phyloP scores from a whole-genome alignment of 2,329 filamentous ascomycete species.

The Penicillium occitanis region DNA sequence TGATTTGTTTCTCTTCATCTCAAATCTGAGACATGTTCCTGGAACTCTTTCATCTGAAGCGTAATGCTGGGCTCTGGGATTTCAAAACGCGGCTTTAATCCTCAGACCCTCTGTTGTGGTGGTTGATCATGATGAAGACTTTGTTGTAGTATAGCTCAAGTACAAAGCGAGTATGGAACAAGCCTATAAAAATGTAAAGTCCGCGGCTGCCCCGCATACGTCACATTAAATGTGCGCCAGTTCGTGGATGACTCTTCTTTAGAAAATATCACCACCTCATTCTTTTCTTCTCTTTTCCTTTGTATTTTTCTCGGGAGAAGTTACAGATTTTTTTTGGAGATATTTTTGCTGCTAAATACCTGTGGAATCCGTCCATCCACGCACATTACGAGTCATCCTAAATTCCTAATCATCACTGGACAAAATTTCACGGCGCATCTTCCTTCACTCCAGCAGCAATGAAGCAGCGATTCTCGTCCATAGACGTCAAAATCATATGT shows the following conservation, averaged over 20 bases:
- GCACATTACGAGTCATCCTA: no score
- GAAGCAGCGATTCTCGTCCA: conserved; percentile 61
- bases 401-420: background rate
- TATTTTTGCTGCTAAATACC: no score
- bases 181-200: conserved; percentile 5
- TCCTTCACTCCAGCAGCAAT: conserved; percentile 36
- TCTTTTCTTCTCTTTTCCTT: background rate
- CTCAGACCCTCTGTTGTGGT: no score
- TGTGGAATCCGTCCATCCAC: no score
- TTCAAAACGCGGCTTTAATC: background rate
- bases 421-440: background rate
- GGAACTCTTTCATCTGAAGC: background rate
- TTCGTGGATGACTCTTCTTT: background rate
- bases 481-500: conserved; percentile 77
- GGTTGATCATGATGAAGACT: background rate
- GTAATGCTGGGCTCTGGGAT: background rate
- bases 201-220: conserved; percentile 26
- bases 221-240: conserved; percentile 23
- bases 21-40: background rate
- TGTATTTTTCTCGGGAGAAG: no score
- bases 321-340: no score
- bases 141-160: background rate
- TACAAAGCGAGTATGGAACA: background rate
- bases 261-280: background rate
- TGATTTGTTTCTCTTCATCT: background rate